A percentile compares a stretch with the other conserved stretches of the same genome.
These are phyloP conservation scores for Castanea mollissima DNA, from an alignment of 306 rosid species.

Conservation along the genomic window DNA sequence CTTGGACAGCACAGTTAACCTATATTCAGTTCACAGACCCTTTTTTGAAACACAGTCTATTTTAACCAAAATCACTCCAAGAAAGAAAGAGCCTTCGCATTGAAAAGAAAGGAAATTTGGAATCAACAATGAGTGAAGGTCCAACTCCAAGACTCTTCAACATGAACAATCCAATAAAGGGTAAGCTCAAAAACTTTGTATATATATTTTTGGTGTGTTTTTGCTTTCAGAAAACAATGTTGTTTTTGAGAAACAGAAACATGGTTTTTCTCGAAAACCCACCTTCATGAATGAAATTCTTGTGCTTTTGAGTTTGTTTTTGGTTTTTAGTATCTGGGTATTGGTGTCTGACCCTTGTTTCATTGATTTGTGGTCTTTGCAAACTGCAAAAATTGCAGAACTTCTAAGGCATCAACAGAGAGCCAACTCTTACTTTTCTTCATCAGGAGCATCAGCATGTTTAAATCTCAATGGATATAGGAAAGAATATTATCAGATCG, in stretches of 20 bases:
- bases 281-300: neutral
- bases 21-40: no score
- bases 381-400: constrained; percentile 55
- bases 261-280: neutral
- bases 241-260: neutral
- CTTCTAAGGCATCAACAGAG: constrained; percentile 49
- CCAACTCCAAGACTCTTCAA: constrained; percentile 48
- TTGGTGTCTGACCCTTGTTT: neutral
- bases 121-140: constrained; percentile 47
- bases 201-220: neutral
- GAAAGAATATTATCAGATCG: no score
- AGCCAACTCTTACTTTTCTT: constrained; percentile 32
- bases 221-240: neutral
- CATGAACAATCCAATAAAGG: constrained; percentile 67
- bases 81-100: neutral
- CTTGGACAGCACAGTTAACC: no score
- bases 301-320: constrained; percentile 11
- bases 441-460: constrained; percentile 24
- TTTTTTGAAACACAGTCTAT: no score
- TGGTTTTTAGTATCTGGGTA: constrained; percentile 22
- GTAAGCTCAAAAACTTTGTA: constrained; percentile 20
- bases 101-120: neutral
- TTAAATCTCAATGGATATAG: no score
- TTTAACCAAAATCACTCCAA: no score
- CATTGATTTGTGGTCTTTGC: neutral